These are phyloP conservation scores for Suillus ampliporus DNA, from an alignment of 768 basidiomycete genomes.

Conservation along the genomic window DNA sequence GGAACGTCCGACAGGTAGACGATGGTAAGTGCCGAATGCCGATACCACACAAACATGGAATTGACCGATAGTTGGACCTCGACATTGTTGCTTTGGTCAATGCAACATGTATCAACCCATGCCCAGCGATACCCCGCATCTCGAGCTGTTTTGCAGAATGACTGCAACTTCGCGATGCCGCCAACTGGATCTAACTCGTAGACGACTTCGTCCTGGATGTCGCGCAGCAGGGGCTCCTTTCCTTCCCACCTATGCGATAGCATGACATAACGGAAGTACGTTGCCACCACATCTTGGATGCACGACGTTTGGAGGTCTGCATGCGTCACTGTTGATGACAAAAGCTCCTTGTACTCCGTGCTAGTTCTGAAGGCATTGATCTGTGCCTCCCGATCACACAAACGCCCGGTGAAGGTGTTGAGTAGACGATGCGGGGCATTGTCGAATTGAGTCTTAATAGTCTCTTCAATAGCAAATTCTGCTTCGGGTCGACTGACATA, in stretches of 20 bases:
- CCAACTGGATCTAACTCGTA: neutral
- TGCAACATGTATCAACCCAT: neutral
- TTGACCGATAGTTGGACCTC: neutral
- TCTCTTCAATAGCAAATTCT: neutral
- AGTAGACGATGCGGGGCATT: neutral
- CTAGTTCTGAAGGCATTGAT: neutral
- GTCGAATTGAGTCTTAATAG: neutral
- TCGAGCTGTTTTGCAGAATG: neutral
- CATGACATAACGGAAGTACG: neutral
- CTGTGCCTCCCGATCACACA: neutral
- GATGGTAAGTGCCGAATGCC: neutral
- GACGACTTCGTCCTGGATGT: neutral
- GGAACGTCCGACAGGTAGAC: neutral
- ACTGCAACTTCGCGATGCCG: neutral
- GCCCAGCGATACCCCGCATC: neutral
- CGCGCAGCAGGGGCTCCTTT: neutral
- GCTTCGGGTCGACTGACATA: neutral
- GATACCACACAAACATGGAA: conserved; percentile 2
- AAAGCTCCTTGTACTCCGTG: neutral
- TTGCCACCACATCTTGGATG: neutral
- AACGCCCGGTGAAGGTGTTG: neutral
- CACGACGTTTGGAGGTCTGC: neutral
- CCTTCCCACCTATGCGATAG: conserved; percentile 3
- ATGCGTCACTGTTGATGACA: neutral
- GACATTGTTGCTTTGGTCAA: neutral